A percentile compares a stretch with the other conserved stretches of the same genome.
Conservation (phyloP, 495 filamentous ascomycete genomes). For the Xylaria cubensis region DNA sequence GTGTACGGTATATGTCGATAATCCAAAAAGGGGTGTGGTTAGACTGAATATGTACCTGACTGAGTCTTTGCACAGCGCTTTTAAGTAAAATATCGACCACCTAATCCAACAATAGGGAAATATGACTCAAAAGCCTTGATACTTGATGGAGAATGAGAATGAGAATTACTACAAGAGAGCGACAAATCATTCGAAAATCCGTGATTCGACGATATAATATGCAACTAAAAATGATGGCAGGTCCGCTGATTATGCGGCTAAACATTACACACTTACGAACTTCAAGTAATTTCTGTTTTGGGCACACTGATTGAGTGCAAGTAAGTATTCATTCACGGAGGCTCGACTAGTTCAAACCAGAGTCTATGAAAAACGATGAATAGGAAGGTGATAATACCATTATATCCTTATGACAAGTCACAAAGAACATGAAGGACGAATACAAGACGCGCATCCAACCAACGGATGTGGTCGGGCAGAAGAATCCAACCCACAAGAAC, state of each 20-base stretch:
- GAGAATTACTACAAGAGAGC: neutral
- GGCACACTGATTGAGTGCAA: neutral
- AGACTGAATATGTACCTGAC: neutral
- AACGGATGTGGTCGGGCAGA: constrained; percentile 38
- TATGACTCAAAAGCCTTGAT: neutral
- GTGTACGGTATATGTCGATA: neutral
- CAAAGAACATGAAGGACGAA: constrained; percentile 31
- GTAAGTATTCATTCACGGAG: neutral
- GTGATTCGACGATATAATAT: neutral
- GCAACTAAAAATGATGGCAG: neutral
- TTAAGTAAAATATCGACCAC: neutral
- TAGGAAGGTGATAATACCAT: neutral
- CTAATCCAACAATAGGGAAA: neutral
- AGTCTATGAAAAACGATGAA: neutral
- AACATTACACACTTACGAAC: neutral
- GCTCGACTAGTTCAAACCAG: neutral
- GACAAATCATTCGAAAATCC: neutral
- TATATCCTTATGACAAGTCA: neutral
- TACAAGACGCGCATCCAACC: constrained; percentile 43
- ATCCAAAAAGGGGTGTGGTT: neutral
- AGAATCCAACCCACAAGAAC: constrained; percentile 41
- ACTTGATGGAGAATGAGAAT: neutral
- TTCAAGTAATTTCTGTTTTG: neutral
- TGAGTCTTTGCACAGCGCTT: neutral
- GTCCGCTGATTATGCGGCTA: constrained; percentile 21